Percentiles rank a stretch among this genome's conserved stretches.
Conservation (phyloP, 2,329 filamentous ascomycete species). For the Arthrobotrys musiformis region DNA sequence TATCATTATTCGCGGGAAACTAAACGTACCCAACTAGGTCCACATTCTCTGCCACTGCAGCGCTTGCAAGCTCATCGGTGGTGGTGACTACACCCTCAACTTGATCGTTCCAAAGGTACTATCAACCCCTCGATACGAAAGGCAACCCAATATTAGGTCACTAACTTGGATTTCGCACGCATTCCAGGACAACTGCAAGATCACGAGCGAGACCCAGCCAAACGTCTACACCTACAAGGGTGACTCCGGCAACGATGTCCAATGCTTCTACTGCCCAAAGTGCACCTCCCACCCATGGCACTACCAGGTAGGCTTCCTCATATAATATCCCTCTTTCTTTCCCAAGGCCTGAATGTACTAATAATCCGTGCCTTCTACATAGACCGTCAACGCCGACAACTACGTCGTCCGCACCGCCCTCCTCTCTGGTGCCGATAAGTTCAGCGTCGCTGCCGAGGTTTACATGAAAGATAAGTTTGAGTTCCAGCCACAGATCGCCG, state of each 20-base stretch:
- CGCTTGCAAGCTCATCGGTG: slow-evolving; percentile 44
- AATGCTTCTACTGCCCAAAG: slow-evolving; percentile 51
- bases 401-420: slow-evolving; percentile 47
- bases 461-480: slow-evolving; percentile 45
- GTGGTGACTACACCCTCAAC: slow-evolving; percentile 48
- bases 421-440: slow-evolving; percentile 27
- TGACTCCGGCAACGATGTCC: slow-evolving; percentile 49
- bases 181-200: slow-evolving; percentile 31
- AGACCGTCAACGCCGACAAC: slow-evolving; percentile 28
- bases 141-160: background rate
- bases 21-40: slow-evolving; percentile 12
- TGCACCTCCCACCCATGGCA: slow-evolving; percentile 54
- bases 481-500: slow-evolving; percentile 29
- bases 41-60: slow-evolving; percentile 54
- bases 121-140: background rate
- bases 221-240: slow-evolving; percentile 49
- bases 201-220: slow-evolving; percentile 37
- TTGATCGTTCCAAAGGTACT: slow-evolving; percentile 30
- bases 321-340: background rate
- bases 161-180: background rate
- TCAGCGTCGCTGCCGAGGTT: slow-evolving; percentile 33
- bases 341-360: background rate
- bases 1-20: background rate
- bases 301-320: slow-evolving; percentile 36
- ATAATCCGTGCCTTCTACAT: background rate